phyloP scores from a whole-genome alignment of 2,329 filamentous ascomycete genomes.

The Scytalidium sp. region DNA sequence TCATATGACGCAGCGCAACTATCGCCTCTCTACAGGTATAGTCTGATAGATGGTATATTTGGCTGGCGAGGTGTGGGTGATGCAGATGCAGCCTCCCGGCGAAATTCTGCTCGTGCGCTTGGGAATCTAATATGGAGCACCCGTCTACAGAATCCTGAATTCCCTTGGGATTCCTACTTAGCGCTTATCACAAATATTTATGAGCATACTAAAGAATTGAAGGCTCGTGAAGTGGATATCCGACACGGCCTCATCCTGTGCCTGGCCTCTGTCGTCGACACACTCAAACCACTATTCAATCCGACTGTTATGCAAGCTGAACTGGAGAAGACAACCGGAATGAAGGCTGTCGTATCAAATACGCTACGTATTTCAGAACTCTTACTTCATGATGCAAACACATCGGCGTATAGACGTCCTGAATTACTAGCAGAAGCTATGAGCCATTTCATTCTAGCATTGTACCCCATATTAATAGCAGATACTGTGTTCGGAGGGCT shows the following conservation, averaged over 20 bases:
- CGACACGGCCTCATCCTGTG: constrained; percentile 64
- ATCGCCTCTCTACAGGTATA: constrained; percentile 59
- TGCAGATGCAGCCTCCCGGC: constrained; percentile 68
- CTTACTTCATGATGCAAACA: constrained; percentile 40
- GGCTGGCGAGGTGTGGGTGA: constrained; percentile 89
- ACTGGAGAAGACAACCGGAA: not conserved
- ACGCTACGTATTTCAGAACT: constrained; percentile 26
- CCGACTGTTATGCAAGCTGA: not conserved
- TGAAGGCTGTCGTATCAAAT: not conserved
- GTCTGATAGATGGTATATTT: constrained; percentile 67
- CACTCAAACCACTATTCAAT: not conserved
- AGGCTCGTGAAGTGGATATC: constrained; percentile 62
- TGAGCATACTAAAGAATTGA: constrained; percentile 42
- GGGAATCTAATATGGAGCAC: constrained; percentile 47
- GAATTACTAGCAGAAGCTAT: constrained; percentile 64
- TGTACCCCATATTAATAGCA: constrained; percentile 43
- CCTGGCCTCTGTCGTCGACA: constrained; percentile 51
- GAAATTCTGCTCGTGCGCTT: constrained; percentile 68
- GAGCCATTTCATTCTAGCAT: constrained; percentile 54
- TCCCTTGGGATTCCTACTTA: constrained; percentile 23
- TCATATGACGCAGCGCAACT: constrained; percentile 66
- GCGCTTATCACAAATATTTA: constrained; percentile 36
- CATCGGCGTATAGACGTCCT: constrained; percentile 51
- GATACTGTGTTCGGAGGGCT: not conserved
- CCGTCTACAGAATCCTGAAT: constrained; percentile 5